Evolutionary conservation across 352 stramenopile species (phyloP).

Genomic region (Paralagenidium karlingii): DNA sequence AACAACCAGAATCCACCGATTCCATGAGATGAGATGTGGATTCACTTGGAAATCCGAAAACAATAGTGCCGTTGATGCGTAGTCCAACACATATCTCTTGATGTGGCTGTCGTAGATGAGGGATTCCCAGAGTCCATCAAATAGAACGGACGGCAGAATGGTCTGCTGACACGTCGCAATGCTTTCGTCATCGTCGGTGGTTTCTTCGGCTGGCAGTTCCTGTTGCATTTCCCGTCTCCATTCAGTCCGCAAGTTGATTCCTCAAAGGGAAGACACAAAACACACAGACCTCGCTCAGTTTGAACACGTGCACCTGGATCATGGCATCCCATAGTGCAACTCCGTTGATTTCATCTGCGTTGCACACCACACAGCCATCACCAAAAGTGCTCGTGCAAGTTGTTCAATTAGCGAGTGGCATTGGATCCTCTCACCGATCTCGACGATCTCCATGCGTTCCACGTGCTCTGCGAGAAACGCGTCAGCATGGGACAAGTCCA

Average conservation of each 20-base stretch:
- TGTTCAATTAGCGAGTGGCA: not conserved
- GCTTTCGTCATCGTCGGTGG: slow-evolving; percentile 65
- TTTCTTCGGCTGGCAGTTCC: slow-evolving; percentile 59
- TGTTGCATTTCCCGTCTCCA: no score
- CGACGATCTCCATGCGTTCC: slow-evolving; percentile 20
- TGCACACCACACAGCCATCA: slow-evolving; percentile 2
- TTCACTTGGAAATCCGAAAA: slow-evolving; percentile 83
- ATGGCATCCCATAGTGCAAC: slow-evolving; percentile 21
- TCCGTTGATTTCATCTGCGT: slow-evolving; percentile 1
- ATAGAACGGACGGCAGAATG: slow-evolving; percentile 37
- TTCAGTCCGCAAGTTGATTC: slow-evolving; percentile 4
- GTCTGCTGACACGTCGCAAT: slow-evolving; percentile 71
- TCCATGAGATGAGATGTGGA: slow-evolving; percentile 84
- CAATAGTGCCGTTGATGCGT: slow-evolving; percentile 82
- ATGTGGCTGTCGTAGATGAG: slow-evolving; percentile 76
- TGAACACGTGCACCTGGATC: slow-evolving; percentile 58
- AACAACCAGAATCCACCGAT: slow-evolving; percentile 26
- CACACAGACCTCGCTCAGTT: slow-evolving; percentile 35
- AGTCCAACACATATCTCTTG: slow-evolving; percentile 77
- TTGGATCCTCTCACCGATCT: slow-evolving; percentile 12
- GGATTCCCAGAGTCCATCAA: slow-evolving; percentile 72
- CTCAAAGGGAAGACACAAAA: not conserved
- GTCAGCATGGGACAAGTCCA: slow-evolving; percentile 11
- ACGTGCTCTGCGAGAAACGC: slow-evolving; percentile 19
- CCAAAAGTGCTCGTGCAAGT: not conserved